These are phyloP conservation scores for Mesotaenium endlicherianum DNA, from an alignment of 139 green algal species.

Conservation along the genomic window DNA sequence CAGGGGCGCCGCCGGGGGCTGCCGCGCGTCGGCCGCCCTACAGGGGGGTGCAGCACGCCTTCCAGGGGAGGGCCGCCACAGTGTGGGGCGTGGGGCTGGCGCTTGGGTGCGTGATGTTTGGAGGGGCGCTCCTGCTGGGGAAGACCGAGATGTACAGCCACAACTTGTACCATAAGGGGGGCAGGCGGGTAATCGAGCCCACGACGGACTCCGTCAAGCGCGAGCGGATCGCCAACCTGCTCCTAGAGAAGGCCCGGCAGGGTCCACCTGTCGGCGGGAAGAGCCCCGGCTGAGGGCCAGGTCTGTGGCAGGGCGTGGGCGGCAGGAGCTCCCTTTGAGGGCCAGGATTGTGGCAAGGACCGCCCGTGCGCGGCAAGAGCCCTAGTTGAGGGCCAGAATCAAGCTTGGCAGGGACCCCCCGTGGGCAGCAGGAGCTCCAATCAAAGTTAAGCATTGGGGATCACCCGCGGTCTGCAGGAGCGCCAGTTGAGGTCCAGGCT, in stretches of 20 bases:
- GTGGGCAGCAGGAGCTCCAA: too few species aligned
- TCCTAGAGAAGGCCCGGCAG: slow-evolving; percentile 8
- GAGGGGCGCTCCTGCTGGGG: not conserved
- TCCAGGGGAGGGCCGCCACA: not conserved
- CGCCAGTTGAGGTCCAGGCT: too few species aligned
- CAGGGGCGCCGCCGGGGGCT: not conserved
- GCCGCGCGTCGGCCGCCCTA: not conserved
- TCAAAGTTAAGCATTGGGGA: too few species aligned
- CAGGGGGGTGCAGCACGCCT: not conserved
- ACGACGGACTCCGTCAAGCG: slow-evolving; percentile 9
- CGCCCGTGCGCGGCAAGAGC: too few species aligned
- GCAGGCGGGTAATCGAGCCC: slow-evolving; percentile 1
- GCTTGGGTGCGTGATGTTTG: slow-evolving; percentile 18
- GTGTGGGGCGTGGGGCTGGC: slow-evolving; percentile 9
- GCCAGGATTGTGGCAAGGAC: too few species aligned
- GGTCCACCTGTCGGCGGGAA: too few species aligned
- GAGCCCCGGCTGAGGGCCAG: too few species aligned
- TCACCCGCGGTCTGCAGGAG: too few species aligned
- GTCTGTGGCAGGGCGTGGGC: too few species aligned
- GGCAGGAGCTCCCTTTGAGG: too few species aligned
- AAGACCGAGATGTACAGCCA: slow-evolving; percentile 24
- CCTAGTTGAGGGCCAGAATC: too few species aligned
- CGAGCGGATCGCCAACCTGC: slow-evolving; percentile 13
- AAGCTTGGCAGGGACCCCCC: too few species aligned
- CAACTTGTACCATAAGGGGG: slow-evolving; percentile 23